A percentile compares a stretch with the other conserved stretches of the same genome.
These are phyloP conservation scores for Schwanniomyces vanrijiae DNA, from an alignment of 805 yeast species.

Conservation along the genomic window DNA sequence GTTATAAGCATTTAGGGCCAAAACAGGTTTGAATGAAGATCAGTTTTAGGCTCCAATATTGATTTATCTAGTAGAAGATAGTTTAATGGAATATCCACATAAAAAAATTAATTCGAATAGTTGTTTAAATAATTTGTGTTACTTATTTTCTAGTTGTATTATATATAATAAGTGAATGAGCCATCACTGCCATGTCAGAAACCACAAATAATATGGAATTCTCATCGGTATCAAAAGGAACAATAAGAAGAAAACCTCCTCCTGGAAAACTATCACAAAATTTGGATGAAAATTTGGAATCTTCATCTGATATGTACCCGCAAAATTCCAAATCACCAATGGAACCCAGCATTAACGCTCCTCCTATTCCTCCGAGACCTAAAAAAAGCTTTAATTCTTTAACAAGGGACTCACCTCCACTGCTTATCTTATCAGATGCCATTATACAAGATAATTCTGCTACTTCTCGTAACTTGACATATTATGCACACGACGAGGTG, in stretches of 20 bases:
- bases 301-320: neutral
- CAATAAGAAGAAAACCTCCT: slow-evolving; percentile 6
- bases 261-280: neutral
- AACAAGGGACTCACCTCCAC: neutral
- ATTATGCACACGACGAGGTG: slow-evolving; percentile 1
- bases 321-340: neutral
- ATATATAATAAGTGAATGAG: neutral
- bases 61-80: neutral
- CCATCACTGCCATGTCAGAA: neutral
- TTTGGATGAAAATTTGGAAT: neutral
- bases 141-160: neutral
- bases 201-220: neutral
- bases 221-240: neutral
- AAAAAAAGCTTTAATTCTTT: neutral
- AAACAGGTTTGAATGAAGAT: no score
- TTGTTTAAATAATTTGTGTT: neutral
- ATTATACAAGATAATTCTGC: neutral
- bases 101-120: neutral
- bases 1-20: no score
- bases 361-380: neutral
- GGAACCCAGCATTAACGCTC: neutral
- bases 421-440: neutral
- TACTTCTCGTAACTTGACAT: neutral
- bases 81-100: neutral
- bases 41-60: no score